Conservation (phyloP, 805 yeast genomes). For the Spathaspora passalidarum region DNA sequence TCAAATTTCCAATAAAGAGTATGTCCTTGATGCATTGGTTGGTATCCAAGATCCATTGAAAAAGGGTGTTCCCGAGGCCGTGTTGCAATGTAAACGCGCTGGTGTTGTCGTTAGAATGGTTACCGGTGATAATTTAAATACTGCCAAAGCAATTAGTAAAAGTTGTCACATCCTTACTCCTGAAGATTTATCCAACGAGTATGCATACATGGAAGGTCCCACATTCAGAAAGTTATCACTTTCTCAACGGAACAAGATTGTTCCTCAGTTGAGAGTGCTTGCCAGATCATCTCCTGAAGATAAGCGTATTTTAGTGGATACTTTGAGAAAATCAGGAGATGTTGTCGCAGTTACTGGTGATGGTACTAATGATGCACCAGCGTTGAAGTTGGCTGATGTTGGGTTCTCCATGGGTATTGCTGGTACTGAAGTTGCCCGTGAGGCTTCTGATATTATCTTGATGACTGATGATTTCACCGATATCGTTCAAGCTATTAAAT, state of each 20-base stretch:
- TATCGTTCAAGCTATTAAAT: slow-evolving; percentile 93
- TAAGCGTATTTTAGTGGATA: slow-evolving; percentile 80
- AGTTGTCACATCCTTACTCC: slow-evolving; percentile 74
- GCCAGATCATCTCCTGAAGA: slow-evolving; percentile 98
- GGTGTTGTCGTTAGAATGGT: slow-evolving; percentile 98
- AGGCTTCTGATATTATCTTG: slow-evolving; percentile 88
- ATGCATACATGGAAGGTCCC: slow-evolving; percentile 90
- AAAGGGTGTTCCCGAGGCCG: slow-evolving; percentile 87
- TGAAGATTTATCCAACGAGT: slow-evolving; percentile 49
- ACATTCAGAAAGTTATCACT: slow-evolving; percentile 65
- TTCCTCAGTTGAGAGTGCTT: slow-evolving; percentile 77
- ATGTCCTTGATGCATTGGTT: slow-evolving; percentile 68
- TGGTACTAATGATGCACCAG: slow-evolving; percentile 99
- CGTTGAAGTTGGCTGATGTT: slow-evolving; percentile 92
- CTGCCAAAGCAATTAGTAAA: slow-evolving; percentile 88
- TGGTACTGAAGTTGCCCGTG: slow-evolving; percentile 98
- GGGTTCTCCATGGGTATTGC: slow-evolving; percentile 99
- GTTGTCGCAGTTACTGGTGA: slow-evolving; percentile 99
- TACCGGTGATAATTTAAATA: slow-evolving; percentile 90
- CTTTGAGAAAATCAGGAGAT: slow-evolving; percentile 75
- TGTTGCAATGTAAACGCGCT: slow-evolving; percentile 77
- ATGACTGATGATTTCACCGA: slow-evolving; percentile 95
- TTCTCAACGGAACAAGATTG: slow-evolving; percentile 52
- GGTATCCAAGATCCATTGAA: slow-evolving; percentile 97
- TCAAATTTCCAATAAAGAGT: slow-evolving; percentile 18